These are phyloP conservation scores for Proliferodiscus dingleyae DNA, from an alignment of 2,329 filamentous ascomycete genomes.

Conservation along the genomic window DNA sequence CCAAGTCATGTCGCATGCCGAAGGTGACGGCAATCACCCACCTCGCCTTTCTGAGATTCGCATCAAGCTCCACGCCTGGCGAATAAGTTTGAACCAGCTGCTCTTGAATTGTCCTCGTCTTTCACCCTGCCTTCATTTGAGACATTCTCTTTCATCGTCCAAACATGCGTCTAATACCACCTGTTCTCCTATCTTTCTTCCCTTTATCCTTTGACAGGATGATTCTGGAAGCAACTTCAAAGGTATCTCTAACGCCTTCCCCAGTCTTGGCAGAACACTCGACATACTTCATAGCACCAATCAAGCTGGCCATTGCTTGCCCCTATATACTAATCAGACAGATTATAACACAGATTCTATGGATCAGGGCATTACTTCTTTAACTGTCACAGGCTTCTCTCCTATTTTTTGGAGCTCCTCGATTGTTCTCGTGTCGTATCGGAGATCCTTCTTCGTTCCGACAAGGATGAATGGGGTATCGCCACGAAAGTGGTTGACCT, in stretches of 20 bases:
- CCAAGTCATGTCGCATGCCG: too few relatives aligned
- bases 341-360: neutral
- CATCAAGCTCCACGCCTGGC: too few relatives aligned
- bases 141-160: too few relatives aligned
- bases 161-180: too few relatives aligned
- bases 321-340: neutral
- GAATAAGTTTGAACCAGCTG: too few relatives aligned
- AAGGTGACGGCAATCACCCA: too few relatives aligned
- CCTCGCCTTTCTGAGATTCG: too few relatives aligned
- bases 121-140: too few relatives aligned
- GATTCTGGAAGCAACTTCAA: neutral
- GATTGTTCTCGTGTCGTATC: neutral
- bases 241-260: slow-evolving; percentile 5
- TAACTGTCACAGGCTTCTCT: neutral
- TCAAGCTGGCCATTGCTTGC: neutral
- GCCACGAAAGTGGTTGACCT: neutral
- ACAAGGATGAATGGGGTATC: slow-evolving; percentile 4
- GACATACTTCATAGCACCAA: slow-evolving; percentile 2
- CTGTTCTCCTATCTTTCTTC: too few relatives aligned
- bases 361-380: neutral
- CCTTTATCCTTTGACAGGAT: too few relatives aligned
- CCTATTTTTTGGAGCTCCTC: neutral
- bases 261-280: slow-evolving; percentile 6
- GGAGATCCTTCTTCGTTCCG: slow-evolving; percentile 4
- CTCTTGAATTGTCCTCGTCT: too few relatives aligned